These are phyloP conservation scores for Leptographium galeiforme DNA, from an alignment of 2,329 filamentous ascomycete genomes.

Conservation along the genomic window DNA sequence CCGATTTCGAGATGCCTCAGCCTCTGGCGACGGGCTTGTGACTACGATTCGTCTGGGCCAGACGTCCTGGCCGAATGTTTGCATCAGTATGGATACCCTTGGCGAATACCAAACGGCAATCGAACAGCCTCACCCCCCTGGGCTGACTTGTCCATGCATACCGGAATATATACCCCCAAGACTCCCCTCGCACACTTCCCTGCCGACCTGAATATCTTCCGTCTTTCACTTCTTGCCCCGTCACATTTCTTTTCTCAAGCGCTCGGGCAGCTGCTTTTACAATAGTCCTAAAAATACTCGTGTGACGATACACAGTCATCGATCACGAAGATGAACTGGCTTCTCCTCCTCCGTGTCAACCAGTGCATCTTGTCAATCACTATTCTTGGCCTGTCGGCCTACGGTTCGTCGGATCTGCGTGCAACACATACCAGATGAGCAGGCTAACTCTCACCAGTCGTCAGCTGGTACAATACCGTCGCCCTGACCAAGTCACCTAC, in stretches of 20 bases:
- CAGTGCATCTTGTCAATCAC: conserved; percentile 32
- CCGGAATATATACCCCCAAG: neutral
- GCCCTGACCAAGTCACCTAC: conserved; percentile 40
- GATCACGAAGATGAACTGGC: conserved; percentile 20
- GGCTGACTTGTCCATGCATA: neutral
- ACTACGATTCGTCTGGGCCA: neutral
- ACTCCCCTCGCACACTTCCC: neutral
- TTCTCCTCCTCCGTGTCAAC: conserved; percentile 29
- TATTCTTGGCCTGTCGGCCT: conserved; percentile 33
- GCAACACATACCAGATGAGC: no score
- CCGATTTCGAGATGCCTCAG: no score
- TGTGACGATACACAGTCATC: neutral
- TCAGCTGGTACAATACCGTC: conserved; percentile 45
- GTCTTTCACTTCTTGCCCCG: no score
- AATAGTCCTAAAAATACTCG: no score
- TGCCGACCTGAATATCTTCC: no score
- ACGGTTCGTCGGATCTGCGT: conserved; percentile 23
- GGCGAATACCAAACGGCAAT: neutral
- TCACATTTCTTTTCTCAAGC: no score
- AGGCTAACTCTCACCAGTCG: conserved; percentile 26
- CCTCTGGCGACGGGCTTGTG: no score
- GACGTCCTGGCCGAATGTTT: neutral
- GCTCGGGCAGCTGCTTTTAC: no score
- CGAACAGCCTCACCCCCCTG: neutral
- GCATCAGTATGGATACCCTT: neutral